Base-by-base conservation (phyloP, 257 asterid species). In the Fraxinus pennsylvanica region DNA sequence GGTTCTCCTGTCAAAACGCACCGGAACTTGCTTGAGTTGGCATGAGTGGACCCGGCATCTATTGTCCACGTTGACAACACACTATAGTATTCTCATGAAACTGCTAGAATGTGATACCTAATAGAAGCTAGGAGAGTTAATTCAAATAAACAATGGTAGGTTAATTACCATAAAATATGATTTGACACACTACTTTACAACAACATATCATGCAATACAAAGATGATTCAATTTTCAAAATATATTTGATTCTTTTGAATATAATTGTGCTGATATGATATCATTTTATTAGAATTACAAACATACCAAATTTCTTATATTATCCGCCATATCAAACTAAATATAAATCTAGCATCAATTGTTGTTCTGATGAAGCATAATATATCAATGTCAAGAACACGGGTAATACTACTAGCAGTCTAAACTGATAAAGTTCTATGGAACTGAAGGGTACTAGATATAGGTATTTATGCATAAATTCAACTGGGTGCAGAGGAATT, bases 361-460 rank as follows among this genome's bases (percentile, higher is more conserved):
- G 77, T 29, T 43, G 27, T 59, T 32, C 54, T 3, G 12, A 39
- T 7, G 9, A 21, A 47, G 59, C 59, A 71, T 39, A 39, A 71
- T 22, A 1, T 22, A 59, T 59, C 67, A 25, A 25, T 27, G 12
- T 8, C n/a, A 14, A 54, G 36, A 43, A 30, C 54, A 27, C 36
- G 33, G 12, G 25, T 76, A 76, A 68, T 76, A 50, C 52, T 57
- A 32, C 47, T 68, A 54, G 29, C 41, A n/a, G 27, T 21, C 54
- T 67, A 32, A 54, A 54, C 63, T 74, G 61, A 61, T 52, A 71
- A 36, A 68, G 79, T 47, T 78, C 33, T 59, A 36, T 29, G 67
- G 35, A 72, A 75, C 17, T 66, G 52, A 36, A 63, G 19, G 52
- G 72, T 66, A 22, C 33, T 47, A 38, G 67, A 74, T 59, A 79